A percentile compares a stretch with the other conserved stretches of the same genome.
Evolutionary conservation across 2,329 filamentous ascomycete species (phyloP).

Genomic region (Botrytis medusae): DNA sequence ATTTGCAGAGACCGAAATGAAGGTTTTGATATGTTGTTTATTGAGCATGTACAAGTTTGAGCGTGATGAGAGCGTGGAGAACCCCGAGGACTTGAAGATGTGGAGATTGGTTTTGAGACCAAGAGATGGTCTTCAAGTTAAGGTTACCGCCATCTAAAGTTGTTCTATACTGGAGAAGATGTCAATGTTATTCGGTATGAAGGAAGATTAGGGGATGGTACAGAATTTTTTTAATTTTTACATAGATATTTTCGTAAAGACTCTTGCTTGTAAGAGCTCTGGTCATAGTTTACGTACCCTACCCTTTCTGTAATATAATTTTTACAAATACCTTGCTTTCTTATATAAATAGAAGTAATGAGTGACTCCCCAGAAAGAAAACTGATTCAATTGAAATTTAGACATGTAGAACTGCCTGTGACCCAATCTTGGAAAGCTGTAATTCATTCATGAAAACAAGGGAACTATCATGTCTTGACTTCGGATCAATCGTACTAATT

Average conservation of each 20-base stretch:
- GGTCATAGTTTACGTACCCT: background rate
- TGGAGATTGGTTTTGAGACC: slow-evolving; percentile 49
- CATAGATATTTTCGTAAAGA: background rate
- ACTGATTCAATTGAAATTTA: background rate
- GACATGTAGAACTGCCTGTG: background rate
- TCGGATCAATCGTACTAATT: background rate
- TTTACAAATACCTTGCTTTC: background rate
- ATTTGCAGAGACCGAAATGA: slow-evolving; percentile 43
- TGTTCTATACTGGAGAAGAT: slow-evolving; percentile 22
- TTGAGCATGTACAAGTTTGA: slow-evolving; percentile 41
- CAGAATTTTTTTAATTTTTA: background rate
- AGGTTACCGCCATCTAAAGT: slow-evolving; percentile 29
- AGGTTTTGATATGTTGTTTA: slow-evolving; percentile 39
- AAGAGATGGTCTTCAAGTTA: slow-evolving; percentile 41
- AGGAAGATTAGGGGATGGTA: background rate
- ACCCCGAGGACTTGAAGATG: slow-evolving; percentile 50
- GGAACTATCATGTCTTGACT: background rate
- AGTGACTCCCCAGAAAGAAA: rapidly evolving
- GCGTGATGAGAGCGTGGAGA: slow-evolving; percentile 41
- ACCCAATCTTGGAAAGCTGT: background rate
- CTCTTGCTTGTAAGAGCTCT: background rate
- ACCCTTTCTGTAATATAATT: background rate
- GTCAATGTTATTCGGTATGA: background rate
- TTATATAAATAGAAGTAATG: background rate
- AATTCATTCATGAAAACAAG: background rate